These are phyloP conservation scores for Puccinia horiana DNA, from an alignment of 1,284 basidiomycete genomes.

Conservation along the genomic window DNA sequence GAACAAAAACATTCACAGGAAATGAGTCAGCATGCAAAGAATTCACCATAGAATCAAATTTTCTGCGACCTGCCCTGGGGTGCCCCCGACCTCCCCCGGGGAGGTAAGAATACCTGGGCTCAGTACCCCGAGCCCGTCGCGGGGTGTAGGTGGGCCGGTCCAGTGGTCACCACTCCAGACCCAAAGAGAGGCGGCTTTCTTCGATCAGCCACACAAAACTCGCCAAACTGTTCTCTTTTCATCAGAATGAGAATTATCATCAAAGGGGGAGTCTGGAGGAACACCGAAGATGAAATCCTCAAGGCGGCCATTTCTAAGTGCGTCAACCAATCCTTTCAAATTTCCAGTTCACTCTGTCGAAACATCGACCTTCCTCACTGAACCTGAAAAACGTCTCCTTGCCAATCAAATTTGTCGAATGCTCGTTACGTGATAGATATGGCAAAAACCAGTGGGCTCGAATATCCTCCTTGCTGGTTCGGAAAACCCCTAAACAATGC, in stretches of 20 bases:
- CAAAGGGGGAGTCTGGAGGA: conserved; percentile 71
- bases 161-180: no score
- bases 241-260: conserved; percentile 74
- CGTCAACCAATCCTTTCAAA: neutral
- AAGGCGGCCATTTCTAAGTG: conserved; percentile 92
- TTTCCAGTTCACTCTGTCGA: neutral
- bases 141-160: no score
- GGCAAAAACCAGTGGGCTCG: conserved; percentile 98
- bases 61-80: no score
- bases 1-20: no score
- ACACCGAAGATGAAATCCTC: conserved; percentile 91
- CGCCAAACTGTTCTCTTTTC: neutral
- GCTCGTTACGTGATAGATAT: conserved; percentile 61
- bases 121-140: no score
- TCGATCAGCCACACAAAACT: neutral
- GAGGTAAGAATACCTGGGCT: no score
- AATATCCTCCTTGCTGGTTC: conserved; percentile 93
- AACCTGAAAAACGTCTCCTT: no score
- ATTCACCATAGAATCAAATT: no score
- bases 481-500: conserved; percentile 99
- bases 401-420: neutral
- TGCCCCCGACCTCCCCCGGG: no score
- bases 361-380: no score
- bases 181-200: no score
- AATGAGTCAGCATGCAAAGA: no score